Conservation (phyloP, 441 rosid genomes). For the Erodium texanum region DNA sequence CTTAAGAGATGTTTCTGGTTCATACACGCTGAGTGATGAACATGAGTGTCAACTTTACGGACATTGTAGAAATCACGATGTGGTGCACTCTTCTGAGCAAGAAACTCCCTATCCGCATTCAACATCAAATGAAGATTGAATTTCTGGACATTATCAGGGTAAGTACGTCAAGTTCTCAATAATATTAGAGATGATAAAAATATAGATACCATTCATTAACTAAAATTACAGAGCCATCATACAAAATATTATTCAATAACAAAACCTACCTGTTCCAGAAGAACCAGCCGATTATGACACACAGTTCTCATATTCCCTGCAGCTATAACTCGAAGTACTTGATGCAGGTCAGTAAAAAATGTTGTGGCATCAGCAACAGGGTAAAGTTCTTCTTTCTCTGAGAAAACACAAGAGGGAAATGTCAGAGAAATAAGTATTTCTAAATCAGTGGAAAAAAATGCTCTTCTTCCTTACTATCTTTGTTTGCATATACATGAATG, state of each 20-base stretch:
- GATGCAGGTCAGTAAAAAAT: constrained; percentile 94
- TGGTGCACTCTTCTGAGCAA: constrained; percentile 98
- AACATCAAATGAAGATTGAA: constrained; percentile 99
- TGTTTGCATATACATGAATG: constrained; percentile 68
- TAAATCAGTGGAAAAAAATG: constrained; percentile 8
- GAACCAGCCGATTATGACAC: constrained; percentile 86
- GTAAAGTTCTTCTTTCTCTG: constrained; percentile 77
- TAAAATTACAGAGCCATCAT: background rate
- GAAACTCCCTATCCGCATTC: constrained; percentile 92
- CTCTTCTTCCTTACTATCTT: constrained; percentile 44
- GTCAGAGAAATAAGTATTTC: background rate
- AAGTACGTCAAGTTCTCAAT: constrained; percentile 18
- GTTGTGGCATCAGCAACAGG: constrained; percentile 92
- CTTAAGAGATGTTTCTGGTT: constrained; percentile 97
- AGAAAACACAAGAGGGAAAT: constrained; percentile 14
- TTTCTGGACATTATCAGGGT: constrained; percentile 47
- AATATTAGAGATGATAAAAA: background rate
- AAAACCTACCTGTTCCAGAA: constrained; percentile 72
- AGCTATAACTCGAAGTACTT: constrained; percentile 76
- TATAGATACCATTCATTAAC: background rate
- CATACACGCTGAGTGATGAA: constrained; percentile 99
- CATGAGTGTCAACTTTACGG: constrained; percentile 97
- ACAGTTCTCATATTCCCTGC: constrained; percentile 88
- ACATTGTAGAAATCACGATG: constrained; percentile 98
- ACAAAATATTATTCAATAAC: constrained; percentile 9